These are phyloP conservation scores for Trematosphaeria pertusa DNA, from an alignment of 2,329 filamentous ascomycete species.

Conservation along the genomic window DNA sequence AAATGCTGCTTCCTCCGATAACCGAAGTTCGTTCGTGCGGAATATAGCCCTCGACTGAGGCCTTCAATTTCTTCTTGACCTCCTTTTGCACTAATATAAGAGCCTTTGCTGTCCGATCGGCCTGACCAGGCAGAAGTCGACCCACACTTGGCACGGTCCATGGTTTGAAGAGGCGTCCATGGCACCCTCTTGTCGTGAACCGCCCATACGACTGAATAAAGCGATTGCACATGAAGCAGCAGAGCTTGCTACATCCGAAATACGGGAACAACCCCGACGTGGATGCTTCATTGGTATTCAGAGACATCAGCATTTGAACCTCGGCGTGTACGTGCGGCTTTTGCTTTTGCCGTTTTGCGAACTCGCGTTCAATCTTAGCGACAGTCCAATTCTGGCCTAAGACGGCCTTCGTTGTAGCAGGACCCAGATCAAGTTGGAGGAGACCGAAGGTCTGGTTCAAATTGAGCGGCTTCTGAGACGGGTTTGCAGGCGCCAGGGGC, in stretches of 20 bases:
- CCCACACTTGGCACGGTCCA: slow-evolving; percentile 27
- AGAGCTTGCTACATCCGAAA: slow-evolving; percentile 32
- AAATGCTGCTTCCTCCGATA: slow-evolving; percentile 27
- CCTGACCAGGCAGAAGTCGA: slow-evolving; percentile 22
- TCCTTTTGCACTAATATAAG: slow-evolving; percentile 26
- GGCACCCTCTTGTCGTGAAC: slow-evolving; percentile 26
- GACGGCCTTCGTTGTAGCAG: slow-evolving; percentile 14
- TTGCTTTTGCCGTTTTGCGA: slow-evolving; percentile 26
- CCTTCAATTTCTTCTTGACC: slow-evolving; percentile 20
- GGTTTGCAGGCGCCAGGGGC: slow-evolving; percentile 9
- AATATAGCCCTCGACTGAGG: slow-evolving; percentile 13
- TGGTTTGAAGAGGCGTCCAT: slow-evolving; percentile 30
- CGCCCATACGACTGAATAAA: slow-evolving; percentile 26
- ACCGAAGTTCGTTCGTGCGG: slow-evolving; percentile 26
- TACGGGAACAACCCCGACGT: slow-evolving; percentile 19
- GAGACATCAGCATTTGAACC: slow-evolving; percentile 27
- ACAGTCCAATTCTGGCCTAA: slow-evolving; percentile 21
- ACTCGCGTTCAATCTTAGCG: slow-evolving; percentile 19
- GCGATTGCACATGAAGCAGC: slow-evolving; percentile 29
- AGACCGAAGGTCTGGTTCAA: slow-evolving; percentile 22
- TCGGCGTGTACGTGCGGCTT: slow-evolving; percentile 29
- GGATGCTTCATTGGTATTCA: slow-evolving; percentile 16
- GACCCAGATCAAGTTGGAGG: slow-evolving; percentile 12
- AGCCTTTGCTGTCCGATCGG: slow-evolving; percentile 18
- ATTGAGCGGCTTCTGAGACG: slow-evolving; percentile 17